phyloP scores from a whole-genome alignment of 2,329 filamentous ascomycete species.

The Phialemonium atrogriseum region DNA sequence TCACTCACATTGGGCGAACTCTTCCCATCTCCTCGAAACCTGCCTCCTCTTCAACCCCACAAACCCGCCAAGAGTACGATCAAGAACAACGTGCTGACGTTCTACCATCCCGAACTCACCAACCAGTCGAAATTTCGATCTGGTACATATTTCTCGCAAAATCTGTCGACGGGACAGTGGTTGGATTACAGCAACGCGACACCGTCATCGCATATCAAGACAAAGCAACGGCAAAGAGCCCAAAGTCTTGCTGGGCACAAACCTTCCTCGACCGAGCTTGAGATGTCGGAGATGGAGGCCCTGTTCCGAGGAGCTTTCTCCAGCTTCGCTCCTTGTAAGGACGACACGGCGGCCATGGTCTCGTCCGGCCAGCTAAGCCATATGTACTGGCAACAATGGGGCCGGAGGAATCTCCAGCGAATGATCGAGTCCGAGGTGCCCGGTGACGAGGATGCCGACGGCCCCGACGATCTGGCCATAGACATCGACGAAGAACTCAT shows the following conservation, averaged over 20 bases:
- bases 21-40: constrained; percentile 58
- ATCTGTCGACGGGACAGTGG: constrained; percentile 59
- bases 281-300: constrained; percentile 62
- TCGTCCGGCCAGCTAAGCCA: constrained; percentile 59
- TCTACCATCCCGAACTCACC: constrained; percentile 28
- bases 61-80: constrained; percentile 63
- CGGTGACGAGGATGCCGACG: constrained; percentile 25
- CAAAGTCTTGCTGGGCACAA: constrained; percentile 57
- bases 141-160: constrained; percentile 58
- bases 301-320: constrained; percentile 72
- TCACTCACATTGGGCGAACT: constrained; percentile 62
- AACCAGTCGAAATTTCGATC: constrained; percentile 46
- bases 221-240: constrained; percentile 63
- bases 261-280: constrained; percentile 44
- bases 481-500: constrained; percentile 39
- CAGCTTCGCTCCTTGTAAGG: constrained; percentile 68
- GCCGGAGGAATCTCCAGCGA: constrained; percentile 56
- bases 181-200: constrained; percentile 60
- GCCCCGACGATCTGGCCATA: constrained; percentile 22
- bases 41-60: constrained; percentile 60
- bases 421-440: constrained; percentile 45
- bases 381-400: constrained; percentile 70
- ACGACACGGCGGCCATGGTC: constrained; percentile 63
- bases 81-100: constrained; percentile 40
- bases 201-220: constrained; percentile 43